Evolutionary conservation across 1,284 basidiomycete species (phyloP), one percentile per base, ranked within the genome.

Genomic region (Naganishia sp.): DNA sequence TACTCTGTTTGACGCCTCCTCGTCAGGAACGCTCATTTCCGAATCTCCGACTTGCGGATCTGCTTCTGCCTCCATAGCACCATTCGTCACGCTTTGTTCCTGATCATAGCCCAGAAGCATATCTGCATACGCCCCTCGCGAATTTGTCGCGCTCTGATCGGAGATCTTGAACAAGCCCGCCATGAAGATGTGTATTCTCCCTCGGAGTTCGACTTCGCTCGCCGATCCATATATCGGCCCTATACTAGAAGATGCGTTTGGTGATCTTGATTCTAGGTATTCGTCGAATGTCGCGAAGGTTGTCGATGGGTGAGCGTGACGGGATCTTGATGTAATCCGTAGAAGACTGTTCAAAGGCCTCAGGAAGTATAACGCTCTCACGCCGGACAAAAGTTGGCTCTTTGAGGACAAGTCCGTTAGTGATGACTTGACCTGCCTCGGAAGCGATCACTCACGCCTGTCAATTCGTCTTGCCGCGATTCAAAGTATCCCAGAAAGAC

Each of bases 111-210:
- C 21, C 21, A 42, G 23, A 33, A 61, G 25, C 48, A 52, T 52
- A 33, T 61, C 48, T 18, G 59, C 48, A 25, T 61, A 61, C 13
- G 45, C 59, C 18, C 59, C 59, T 11, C 59, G 45, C 6, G 59
- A 61, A 52, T 61, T 61, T 11, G 59, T 61, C 21, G 59, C 59
- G 39, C 59, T 61, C 36, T 36, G 59, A 43, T 61, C 59, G 2
- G 59, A 61, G 7, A 61, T 18, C 23, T 43, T 50, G 48, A 61
- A 52, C 25, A 61, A 25, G 23, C 59, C 59, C n/a, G 59, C 49
- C 59, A 61, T 61, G 48, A 61, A 42, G 13, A 61, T 28, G 31
- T 61, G 59, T 50, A 61, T 61, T 43, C 59, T 61, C n/a, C 59
- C 59, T 42, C 59, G 59, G 10, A 61, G 16, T 61, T 61, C 59